These are phyloP conservation scores for Penicillium simplicissimum DNA, from an alignment of 495 filamentous ascomycete species.

Conservation along the genomic window DNA sequence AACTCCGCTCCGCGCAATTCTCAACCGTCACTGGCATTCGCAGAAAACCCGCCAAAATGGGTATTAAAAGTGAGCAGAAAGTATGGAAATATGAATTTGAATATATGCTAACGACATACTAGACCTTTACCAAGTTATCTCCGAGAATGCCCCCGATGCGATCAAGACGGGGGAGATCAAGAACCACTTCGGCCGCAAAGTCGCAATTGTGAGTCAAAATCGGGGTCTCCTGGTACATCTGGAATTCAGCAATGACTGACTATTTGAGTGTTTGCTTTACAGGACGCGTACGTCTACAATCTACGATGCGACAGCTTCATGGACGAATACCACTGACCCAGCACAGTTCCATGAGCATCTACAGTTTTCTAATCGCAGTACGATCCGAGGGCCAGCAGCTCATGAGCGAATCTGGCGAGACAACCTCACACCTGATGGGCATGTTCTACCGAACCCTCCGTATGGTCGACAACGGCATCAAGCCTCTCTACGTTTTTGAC, in stretches of 20 bases:
- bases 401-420: conserved; percentile 89
- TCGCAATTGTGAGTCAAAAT: conserved; percentile 78
- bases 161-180: conserved; percentile 97
- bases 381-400: conserved; percentile 95
- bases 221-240: background rate
- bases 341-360: conserved; percentile 93
- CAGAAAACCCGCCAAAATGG: conserved; percentile 58
- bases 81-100: too few species aligned
- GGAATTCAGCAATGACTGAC: conserved; percentile 18
- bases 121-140: conserved; percentile 83
- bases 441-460: conserved; percentile 99
- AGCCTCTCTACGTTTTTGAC: conserved; percentile 97
- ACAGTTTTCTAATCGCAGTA: conserved; percentile 96
- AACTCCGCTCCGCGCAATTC: conserved; percentile 1
- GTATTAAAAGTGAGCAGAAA: conserved; percentile 69
- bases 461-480: conserved; percentile 98
- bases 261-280: background rate
- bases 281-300: conserved; percentile 78
- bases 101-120: conserved; percentile 13
- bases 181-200: conserved; percentile 95
- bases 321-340: conserved; percentile 20
- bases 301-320: conserved; percentile 1
- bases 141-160: conserved; percentile 89
- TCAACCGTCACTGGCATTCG: conserved; percentile 1
- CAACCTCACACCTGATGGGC: conserved; percentile 96